A percentile compares a stretch with the other conserved stretches of the same genome.
Evolutionary conservation across 1,284 basidiomycete genomes (phyloP).

Genomic region (Stereum hirsutum): DNA sequence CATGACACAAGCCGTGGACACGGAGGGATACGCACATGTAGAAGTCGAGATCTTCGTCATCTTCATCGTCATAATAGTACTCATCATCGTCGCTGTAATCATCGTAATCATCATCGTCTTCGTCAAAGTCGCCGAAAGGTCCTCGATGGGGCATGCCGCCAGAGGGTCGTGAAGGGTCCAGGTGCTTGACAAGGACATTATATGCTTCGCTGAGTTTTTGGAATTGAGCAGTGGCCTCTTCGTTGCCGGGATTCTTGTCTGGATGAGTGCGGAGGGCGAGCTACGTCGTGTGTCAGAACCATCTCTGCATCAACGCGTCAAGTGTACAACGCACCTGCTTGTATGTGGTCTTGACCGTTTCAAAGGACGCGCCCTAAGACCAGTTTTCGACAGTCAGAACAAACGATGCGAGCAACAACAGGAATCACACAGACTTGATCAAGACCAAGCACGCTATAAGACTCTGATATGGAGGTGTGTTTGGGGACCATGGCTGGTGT

Average conservation of each 20-base stretch:
- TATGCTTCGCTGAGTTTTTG: slow-evolving; percentile 63
- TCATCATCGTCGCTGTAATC: slow-evolving; percentile 24
- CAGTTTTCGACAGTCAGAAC: not conserved
- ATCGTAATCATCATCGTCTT: slow-evolving; percentile 17
- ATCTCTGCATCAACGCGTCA: slow-evolving; percentile 1
- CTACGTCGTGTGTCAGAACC: slow-evolving; percentile 22
- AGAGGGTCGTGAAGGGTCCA: slow-evolving; percentile 26
- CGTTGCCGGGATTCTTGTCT: slow-evolving; percentile 61
- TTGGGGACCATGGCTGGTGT: slow-evolving; percentile 23
- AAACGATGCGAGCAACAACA: not conserved
- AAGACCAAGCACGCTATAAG: slow-evolving; percentile 50
- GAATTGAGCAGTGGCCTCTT: slow-evolving; percentile 57
- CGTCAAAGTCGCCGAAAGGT: slow-evolving; percentile 21
- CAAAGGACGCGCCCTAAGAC: slow-evolving; percentile 49
- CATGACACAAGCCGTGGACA: not conserved
- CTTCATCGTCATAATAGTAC: slow-evolving; percentile 15
- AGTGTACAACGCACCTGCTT: slow-evolving; percentile 38
- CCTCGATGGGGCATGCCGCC: slow-evolving; percentile 13
- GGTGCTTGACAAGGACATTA: slow-evolving; percentile 44
- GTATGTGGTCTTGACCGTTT: slow-evolving; percentile 56
- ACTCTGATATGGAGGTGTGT: slow-evolving; percentile 31
- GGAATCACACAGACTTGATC: slow-evolving; percentile 31
- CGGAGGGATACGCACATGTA: slow-evolving; percentile 26
- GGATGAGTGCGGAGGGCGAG: slow-evolving; percentile 61
- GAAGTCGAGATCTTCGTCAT: slow-evolving; percentile 27